Base-by-base conservation (phyloP, 2,329 filamentous ascomycete genomes). In the Penicillium sp. region DNA sequence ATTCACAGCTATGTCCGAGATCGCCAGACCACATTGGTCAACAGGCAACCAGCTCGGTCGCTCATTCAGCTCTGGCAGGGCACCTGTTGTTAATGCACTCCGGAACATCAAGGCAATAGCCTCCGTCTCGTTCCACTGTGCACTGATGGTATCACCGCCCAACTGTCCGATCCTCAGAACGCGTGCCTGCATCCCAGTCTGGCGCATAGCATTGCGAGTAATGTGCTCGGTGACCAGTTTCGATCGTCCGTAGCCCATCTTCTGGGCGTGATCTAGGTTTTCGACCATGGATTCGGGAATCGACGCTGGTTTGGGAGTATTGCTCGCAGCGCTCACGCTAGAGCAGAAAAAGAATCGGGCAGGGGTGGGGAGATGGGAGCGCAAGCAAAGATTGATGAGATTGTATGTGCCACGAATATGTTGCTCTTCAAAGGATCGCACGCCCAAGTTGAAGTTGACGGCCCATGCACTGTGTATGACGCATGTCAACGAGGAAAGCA, bases 381-480 rank as follows among this genome's bases (percentile, higher is more conserved):
- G 64, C 0, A 77, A 65, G 42, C 73, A 76, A 27, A 77, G 62
- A 48, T 75, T 68, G 54, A 77, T 73, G 36, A 74, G 61, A 53
- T 84, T 79, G 11, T 71, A 71, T 11, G 83, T 70, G 29, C 77
- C 79, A 3, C 73, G 71, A 36, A 87, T 79, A 55, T 81, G 79
- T 50, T 83, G 79, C 40, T 77, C 75, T 45, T 78, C 77, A 59
- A 88, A 88, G 49, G 79, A 82, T 36, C 71, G 70, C 0, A 88
- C 74, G 3, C 79, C 78, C 38, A 85, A 73, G 16, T 79, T 80
- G 71, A 88, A 88, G 66, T 88, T 87, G 16, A 88, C 85, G 0
- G 81, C 76, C 85, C 85, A 88, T 13, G 85, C 85, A 3, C 84
- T 75, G 64, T 88, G 85, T 47, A 89, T 78, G 14, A 90, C 74